Base-by-base conservation (phyloP, 192 early-diverging fungal genomes). In the Linderina pennispora region DNA sequence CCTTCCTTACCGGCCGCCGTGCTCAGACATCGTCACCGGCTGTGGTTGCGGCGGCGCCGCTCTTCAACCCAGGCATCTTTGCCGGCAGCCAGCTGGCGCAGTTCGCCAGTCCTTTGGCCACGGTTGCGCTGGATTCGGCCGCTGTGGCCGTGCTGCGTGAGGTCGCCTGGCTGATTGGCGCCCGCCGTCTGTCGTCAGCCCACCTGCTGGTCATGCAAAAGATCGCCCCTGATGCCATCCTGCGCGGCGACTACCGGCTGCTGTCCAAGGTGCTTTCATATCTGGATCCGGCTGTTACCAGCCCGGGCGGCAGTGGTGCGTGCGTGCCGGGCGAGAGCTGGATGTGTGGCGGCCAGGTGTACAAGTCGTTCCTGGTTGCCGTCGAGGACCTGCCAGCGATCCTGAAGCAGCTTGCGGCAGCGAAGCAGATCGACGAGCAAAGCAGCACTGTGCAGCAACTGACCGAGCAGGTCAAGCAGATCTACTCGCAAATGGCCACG, bases 161-260 rank as follows among this genome's bases (percentile, higher is more conserved):
- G n/a, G 37, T 70, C 17, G 45, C 26, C 5, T 71, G 58, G 39
- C 45, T 54, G 18, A 26, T 86, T 19, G 66, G 70, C 22, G 74
- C 76, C 2, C 74, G 63, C 2, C 64, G 70, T 31, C 23, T 57
- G 15, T 41, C 62, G 0, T 38, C 71, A 14, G 83, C 74, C 0
- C 80, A 82, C 34, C 39, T 42, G 17, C 47, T 82, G 23, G 62
- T 77, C 20, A 18, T 85, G 36, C 67, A 74, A 19, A 51, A 62
- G 3, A 50, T 85, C 43, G 83, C 83, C 0, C 83, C 83, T 7
- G 55, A 55, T 8, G 72, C 51, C 4, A 51, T 84, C 41, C 50
- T 84, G 6, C 52, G 67, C 10, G 69, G 75, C 22, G 69, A 79
- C 34, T 50, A 79, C 38, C 19, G 36, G 24, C 50, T 70, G 4